Evolutionary conservation across 768 basidiomycete genomes (phyloP), one percentile per base, ranked within the genome.

Genomic region (Tubosaeta sp.): DNA sequence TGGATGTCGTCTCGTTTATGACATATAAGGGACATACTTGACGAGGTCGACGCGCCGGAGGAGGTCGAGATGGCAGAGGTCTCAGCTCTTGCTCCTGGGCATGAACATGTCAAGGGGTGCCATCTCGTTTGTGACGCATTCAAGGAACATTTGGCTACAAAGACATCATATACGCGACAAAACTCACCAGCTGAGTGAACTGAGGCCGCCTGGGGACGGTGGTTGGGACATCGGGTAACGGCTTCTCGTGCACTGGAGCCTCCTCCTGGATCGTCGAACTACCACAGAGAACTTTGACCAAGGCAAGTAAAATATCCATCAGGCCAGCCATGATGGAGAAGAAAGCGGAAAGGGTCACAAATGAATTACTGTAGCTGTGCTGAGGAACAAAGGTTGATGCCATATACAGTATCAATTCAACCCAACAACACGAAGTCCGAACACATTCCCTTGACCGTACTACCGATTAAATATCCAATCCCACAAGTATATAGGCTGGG

Each of bases 401-500:
- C 12, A 43, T 48, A 45, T 59, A 62, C 48, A 59, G 42, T 11
- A 48, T 22, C 35, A 17, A 44, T 59, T 55, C 63, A 58, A 60
- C 65, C 61, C 59, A 48, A 60, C 63, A 26, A 60, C 67, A 63
- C 53, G 42, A 19, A 51, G 55, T 38, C 51, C 35, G 50, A 49
- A 44, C 46, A 60, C 67, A 69, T 59, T 66, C 66, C 67, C 65
- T 53, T 55, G 63, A 58, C 68, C 66, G 12, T 29, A 7, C 12
- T 25, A 44, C 35, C 25, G 44, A 51, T 60, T 73, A 91, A 54
- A 94, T 83, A 62, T 93, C 91, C 69, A 95, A 73, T 37, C 92
- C 92, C 50, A 95, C 87, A 43, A 94, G 83, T 33, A 95, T 81
- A 65, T 84, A 91, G 16, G 84, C 81, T 27, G 86, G 78, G 63